Evolutionary conservation across 73 alveolate species (phyloP).

Genomic region (Symbiodinium pilosum): DNA sequence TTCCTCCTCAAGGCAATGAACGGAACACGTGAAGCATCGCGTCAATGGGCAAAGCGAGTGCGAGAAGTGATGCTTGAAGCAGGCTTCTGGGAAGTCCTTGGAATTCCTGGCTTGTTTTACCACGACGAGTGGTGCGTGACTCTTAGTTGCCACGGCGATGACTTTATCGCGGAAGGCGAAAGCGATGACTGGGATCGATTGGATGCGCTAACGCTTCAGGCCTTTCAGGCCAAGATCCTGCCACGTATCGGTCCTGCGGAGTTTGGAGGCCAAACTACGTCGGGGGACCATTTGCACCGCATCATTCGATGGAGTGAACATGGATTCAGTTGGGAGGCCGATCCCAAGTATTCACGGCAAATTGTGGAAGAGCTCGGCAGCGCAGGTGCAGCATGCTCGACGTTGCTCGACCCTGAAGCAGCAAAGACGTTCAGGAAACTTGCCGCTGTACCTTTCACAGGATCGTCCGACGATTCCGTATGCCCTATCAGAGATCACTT

Average conservation of each 20-base stretch:
- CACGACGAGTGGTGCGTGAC: constrained; percentile 18
- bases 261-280: background rate
- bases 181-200: background rate
- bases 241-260: constrained; percentile 23
- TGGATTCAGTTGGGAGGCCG: constrained; percentile 41
- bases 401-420: background rate
- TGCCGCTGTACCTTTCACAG: constrained; percentile 46
- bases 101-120: background rate
- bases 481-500: background rate
- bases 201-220: background rate
- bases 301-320: background rate
- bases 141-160: constrained; percentile 16
- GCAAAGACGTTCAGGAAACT: background rate
- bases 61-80: background rate
- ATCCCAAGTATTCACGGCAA: background rate
- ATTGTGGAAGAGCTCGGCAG: constrained; percentile 15
- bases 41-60: background rate
- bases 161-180: background rate
- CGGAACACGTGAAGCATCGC: constrained; percentile 14
- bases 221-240: background rate
- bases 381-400: background rate
- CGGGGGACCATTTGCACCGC: constrained; percentile 8
- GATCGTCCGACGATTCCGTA: constrained; percentile 32
- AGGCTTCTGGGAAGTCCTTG: background rate
- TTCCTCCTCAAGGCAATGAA: constrained; percentile 16